Conservation (phyloP, 345 rosid genomes). For the Eucalyptus albens region DNA sequence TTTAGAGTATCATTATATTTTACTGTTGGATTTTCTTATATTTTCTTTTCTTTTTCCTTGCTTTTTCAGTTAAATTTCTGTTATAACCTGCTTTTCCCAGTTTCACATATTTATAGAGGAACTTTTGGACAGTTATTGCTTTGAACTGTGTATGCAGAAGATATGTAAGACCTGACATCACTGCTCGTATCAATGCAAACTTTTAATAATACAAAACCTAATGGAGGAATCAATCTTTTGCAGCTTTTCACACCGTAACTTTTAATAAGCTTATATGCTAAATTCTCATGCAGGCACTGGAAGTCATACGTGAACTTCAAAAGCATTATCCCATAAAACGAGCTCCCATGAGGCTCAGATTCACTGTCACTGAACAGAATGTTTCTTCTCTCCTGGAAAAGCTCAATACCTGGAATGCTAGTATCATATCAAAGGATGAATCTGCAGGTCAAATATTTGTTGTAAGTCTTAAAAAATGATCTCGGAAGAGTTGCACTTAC, state of each 20-base stretch:
- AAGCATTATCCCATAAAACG: conserved; percentile 88
- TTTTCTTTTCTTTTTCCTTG: not conserved
- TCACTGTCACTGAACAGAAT: conserved; percentile 33
- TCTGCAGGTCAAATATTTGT: conserved; percentile 53
- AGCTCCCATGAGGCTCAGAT: conserved; percentile 83
- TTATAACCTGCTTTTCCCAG: not conserved
- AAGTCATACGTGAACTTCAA: conserved; percentile 88
- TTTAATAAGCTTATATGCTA: not conserved
- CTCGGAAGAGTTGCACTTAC: not conserved
- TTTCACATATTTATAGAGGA: not conserved
- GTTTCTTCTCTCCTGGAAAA: conserved; percentile 43
- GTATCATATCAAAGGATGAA: conserved; percentile 64
- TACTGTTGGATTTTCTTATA: not conserved
- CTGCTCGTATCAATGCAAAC: not conserved
- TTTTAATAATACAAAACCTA: not conserved
- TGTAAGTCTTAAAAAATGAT: conserved; percentile 28
- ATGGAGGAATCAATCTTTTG: not conserved
- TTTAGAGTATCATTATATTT: not conserved
- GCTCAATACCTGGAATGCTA: conserved; percentile 50
- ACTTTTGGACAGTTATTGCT: not conserved
- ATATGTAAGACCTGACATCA: not conserved
- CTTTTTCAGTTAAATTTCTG: not conserved
- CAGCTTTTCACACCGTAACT: not conserved
- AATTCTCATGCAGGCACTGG: conserved; percentile 52
- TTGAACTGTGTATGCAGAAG: not conserved